phyloP scores from a whole-genome alignment of 1,284 basidiomycete species.

The Cutaneotrichosporon dermatis region DNA sequence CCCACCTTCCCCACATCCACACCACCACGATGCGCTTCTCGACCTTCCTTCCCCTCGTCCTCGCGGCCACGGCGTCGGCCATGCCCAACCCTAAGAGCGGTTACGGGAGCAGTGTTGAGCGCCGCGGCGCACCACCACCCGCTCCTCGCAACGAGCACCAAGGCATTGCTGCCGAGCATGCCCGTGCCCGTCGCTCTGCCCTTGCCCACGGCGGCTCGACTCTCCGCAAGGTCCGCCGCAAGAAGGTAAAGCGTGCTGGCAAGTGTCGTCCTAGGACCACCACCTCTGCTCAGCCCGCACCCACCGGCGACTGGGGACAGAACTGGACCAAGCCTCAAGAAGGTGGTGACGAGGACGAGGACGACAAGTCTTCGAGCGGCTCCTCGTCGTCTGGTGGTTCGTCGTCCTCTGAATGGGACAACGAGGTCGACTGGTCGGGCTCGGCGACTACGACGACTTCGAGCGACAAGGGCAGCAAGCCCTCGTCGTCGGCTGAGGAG shows the following conservation, averaged over 20 bases:
- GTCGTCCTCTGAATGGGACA: not conserved
- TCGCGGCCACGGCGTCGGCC: slow-evolving; percentile 2
- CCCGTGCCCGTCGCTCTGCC: not conserved
- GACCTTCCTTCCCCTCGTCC: slow-evolving; percentile 1
- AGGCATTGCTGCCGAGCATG: slow-evolving; percentile 1
- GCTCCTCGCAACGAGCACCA: not conserved
- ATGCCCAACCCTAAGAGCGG: not conserved
- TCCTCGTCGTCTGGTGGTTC: not conserved
- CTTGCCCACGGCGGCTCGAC: not conserved
- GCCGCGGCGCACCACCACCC: not conserved
- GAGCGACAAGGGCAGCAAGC: not conserved
- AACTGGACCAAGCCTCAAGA: not conserved
- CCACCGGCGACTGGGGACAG: not conserved
- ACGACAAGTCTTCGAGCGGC: not conserved
- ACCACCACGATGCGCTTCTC: not conserved
- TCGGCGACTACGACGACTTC: not conserved
- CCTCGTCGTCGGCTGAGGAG: not conserved
- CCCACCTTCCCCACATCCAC: not conserved
- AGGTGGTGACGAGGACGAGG: not conserved
- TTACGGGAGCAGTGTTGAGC: not conserved
- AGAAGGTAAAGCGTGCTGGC: not conserved
- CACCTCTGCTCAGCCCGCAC: not conserved
- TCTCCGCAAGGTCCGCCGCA: slow-evolving; percentile 9
- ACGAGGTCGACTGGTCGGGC: not conserved
- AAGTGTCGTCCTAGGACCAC: not conserved